Percentiles rank a stretch among this genome's conserved stretches.
phyloP scores from a whole-genome alignment of 1,284 basidiomycete species.

The Cryptococcus neoformans region DNA sequence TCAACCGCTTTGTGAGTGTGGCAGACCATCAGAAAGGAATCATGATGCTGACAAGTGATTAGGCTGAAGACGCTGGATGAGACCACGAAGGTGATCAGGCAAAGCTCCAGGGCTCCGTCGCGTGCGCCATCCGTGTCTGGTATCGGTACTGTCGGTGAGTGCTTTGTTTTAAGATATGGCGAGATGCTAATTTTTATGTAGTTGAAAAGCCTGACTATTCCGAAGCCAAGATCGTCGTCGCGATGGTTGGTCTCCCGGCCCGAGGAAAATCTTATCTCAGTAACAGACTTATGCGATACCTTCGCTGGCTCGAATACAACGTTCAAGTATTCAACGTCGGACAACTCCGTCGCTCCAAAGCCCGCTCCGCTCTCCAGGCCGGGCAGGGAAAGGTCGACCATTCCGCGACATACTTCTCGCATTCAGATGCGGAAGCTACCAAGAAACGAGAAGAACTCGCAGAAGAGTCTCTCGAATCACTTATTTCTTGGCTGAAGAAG shows the following conservation, averaged over 20 bases:
- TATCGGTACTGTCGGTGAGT: slow-evolving; percentile 48
- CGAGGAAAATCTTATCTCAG: slow-evolving; percentile 80
- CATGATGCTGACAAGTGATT: not conserved
- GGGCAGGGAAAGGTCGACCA: slow-evolving; percentile 66
- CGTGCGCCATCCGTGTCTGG: slow-evolving; percentile 49
- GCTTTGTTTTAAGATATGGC: not conserved
- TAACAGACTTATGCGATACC: slow-evolving; percentile 77
- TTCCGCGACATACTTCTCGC: slow-evolving; percentile 87
- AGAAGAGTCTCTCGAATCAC: slow-evolving; percentile 87
- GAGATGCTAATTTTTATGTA: slow-evolving; percentile 33
- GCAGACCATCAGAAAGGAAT: not conserved
- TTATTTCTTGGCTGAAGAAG: slow-evolving; percentile 93
- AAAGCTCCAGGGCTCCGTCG: slow-evolving; percentile 39
- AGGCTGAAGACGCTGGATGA: slow-evolving; percentile 47
- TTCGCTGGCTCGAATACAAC: slow-evolving; percentile 95
- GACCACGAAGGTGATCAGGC: slow-evolving; percentile 43
- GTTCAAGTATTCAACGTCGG: slow-evolving; percentile 99
- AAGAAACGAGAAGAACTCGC: slow-evolving; percentile 79
- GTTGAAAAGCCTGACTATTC: slow-evolving; percentile 97
- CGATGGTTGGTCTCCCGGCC: slow-evolving; percentile 88
- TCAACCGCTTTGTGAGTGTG: slow-evolving; percentile 41
- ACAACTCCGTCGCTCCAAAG: slow-evolving; percentile 84
- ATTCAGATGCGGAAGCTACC: slow-evolving; percentile 75
- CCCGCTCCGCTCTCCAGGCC: slow-evolving; percentile 68
- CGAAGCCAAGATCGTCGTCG: slow-evolving; percentile 96